phyloP scores from a whole-genome alignment of 768 basidiomycete genomes.

The Neoboletus brunneissimus region DNA sequence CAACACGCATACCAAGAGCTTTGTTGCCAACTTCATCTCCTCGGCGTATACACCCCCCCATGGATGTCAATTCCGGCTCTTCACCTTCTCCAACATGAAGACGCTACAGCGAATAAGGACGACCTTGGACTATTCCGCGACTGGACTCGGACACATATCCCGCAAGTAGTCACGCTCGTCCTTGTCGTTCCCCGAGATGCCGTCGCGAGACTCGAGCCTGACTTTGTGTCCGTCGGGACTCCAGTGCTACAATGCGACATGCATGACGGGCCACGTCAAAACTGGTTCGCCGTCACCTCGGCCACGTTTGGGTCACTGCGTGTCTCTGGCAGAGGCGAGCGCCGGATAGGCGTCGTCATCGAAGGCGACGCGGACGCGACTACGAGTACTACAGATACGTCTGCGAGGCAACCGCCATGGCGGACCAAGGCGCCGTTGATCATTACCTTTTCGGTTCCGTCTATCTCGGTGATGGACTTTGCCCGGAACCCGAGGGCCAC shows the following conservation, averaged over 20 bases:
- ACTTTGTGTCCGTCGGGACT: slow-evolving; percentile 2
- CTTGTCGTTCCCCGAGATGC: slow-evolving; percentile 32
- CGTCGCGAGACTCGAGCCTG: slow-evolving; percentile 13
- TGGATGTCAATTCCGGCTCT: background rate
- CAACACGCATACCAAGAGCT: slow-evolving; percentile 44
- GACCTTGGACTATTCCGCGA: slow-evolving; percentile 23
- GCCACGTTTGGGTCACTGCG: slow-evolving; percentile 22
- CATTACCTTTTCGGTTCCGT: slow-evolving; percentile 19
- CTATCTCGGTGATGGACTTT: slow-evolving; percentile 12
- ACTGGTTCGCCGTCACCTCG: slow-evolving; percentile 19
- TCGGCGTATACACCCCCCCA: slow-evolving; percentile 34
- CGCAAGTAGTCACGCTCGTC: slow-evolving; percentile 30
- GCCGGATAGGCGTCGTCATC: slow-evolving; percentile 9
- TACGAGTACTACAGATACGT: background rate
- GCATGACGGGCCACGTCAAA: background rate
- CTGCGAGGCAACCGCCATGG: slow-evolving; percentile 10
- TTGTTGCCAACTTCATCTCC: slow-evolving; percentile 40
- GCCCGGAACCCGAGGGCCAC: slow-evolving; percentile 3
- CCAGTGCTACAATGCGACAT: slow-evolving; percentile 24
- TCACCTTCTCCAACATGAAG: background rate
- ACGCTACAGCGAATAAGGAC: background rate
- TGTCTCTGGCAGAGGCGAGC: slow-evolving; percentile 19
- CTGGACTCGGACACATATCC: slow-evolving; percentile 24
- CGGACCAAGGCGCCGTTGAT: slow-evolving; percentile 15
- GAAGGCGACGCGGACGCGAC: background rate